Percentiles rank a stretch among this genome's conserved stretches.
These are phyloP conservation scores for Andalucia godoyi DNA, from an alignment of 78 protist species.

Conservation along the genomic window DNA sequence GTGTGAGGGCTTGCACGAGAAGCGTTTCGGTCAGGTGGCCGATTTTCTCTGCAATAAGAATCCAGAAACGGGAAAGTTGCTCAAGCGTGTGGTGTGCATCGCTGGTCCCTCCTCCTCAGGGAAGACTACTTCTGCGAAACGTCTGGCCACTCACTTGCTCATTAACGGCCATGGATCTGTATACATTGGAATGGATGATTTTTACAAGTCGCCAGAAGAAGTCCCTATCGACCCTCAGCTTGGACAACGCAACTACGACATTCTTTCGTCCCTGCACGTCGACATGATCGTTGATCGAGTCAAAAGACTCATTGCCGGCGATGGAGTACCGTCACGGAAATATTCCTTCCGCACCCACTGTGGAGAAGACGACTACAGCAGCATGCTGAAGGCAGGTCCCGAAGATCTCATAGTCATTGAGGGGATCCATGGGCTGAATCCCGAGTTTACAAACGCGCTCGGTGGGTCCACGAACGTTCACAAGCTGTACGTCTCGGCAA, in stretches of 20 bases:
- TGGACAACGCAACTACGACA: too few relatives aligned
- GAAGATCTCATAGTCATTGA: slow-evolving; percentile 26
- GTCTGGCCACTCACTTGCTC: slow-evolving; percentile 8
- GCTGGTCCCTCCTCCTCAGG: slow-evolving; percentile 50
- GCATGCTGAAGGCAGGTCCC: not conserved
- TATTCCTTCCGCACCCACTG: not conserved
- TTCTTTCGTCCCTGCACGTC: too few relatives aligned
- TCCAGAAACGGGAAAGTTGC: too few relatives aligned
- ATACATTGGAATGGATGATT: slow-evolving; percentile 15
- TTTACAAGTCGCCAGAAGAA: slow-evolving; percentile 17
- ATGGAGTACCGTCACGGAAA: slow-evolving; percentile 8
- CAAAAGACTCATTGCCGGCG: too few relatives aligned
- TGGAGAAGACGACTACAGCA: not conserved
- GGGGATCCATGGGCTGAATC: slow-evolving; percentile 43
- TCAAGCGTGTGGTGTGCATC: too few relatives aligned
- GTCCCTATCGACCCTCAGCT: not conserved
- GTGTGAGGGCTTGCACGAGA: too few relatives aligned
- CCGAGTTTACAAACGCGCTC: slow-evolving; percentile 1
- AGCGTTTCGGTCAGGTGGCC: too few relatives aligned
- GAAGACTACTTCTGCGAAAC: slow-evolving; percentile 31
- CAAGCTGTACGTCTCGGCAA: slow-evolving; percentile 27
- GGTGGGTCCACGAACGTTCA: slow-evolving; percentile 7
- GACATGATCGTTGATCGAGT: too few relatives aligned
- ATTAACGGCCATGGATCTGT: slow-evolving; percentile 1
- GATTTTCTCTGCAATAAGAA: too few relatives aligned